phyloP scores from a whole-genome alignment of 2,329 filamentous ascomycete genomes.

The Hypoxylon sp. region DNA sequence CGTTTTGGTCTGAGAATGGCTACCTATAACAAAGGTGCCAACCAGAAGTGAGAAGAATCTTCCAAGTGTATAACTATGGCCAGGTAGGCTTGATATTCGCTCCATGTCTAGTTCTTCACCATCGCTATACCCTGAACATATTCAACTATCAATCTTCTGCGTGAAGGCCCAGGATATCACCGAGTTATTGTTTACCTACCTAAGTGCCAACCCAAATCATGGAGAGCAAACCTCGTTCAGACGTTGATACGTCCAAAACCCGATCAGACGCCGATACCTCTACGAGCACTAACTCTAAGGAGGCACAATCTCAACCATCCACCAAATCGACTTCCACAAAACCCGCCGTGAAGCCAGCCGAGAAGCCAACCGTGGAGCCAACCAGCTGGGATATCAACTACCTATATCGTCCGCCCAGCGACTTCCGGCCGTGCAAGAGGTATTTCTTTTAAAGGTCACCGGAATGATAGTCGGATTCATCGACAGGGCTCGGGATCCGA shows the following conservation, averaged over 20 bases:
- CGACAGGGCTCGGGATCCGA: neutral
- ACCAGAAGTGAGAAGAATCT: neutral
- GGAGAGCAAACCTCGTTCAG: slow-evolving; percentile 19
- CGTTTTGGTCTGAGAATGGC: neutral
- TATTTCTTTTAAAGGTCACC: slow-evolving; percentile 26
- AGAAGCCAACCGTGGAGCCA: slow-evolving; percentile 23
- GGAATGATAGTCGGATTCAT: neutral
- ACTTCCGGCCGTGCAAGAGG: slow-evolving; percentile 43
- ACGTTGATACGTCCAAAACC: slow-evolving; percentile 7
- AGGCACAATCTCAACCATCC: neutral
- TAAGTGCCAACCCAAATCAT: slow-evolving; percentile 6
- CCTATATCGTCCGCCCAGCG: slow-evolving; percentile 39
- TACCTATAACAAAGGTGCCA: slow-evolving; percentile 5
- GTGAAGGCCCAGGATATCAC: neutral
- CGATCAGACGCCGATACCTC: slow-evolving; percentile 1
- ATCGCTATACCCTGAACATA: neutral
- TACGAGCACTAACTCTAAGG: slow-evolving; percentile 10
- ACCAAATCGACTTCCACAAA: slow-evolving; percentile 17
- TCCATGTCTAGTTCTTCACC: neutral
- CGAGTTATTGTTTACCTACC: neutral
- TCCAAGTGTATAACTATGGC: slow-evolving; percentile 6
- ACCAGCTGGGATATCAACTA: slow-evolving; percentile 37
- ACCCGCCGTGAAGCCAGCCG: slow-evolving; percentile 18
- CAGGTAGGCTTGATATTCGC: too few species aligned
- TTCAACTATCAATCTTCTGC: neutral